phyloP scores from a whole-genome alignment of 352 stramenopile genomes.

The Globisporangium mamillatum region DNA sequence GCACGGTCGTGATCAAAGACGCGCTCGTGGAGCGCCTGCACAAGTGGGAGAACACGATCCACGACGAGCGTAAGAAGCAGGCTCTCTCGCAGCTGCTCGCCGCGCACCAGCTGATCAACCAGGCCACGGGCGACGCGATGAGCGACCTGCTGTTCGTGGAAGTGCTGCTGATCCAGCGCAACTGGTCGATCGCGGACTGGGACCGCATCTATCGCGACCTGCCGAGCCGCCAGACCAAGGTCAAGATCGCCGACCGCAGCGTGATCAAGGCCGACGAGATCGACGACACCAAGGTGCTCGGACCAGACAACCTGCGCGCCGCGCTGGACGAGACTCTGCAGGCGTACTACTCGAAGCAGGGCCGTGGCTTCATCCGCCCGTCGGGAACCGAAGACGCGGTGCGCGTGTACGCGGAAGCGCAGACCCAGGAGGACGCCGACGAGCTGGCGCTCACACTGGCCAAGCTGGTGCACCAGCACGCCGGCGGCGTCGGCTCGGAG shows the following conservation, averaged over 20 bases:
- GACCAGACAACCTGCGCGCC: conserved; percentile 53
- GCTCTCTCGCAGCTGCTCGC: conserved; percentile 83
- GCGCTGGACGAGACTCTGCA: conserved; percentile 52
- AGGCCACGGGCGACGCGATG: conserved; percentile 97
- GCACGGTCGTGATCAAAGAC: conserved; percentile 96
- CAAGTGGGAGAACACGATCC: conserved; percentile 70
- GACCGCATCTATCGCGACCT: conserved; percentile 94
- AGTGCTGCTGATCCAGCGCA: conserved; percentile 89
- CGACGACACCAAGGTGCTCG: conserved; percentile 66
- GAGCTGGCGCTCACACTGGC: conserved; percentile 85
- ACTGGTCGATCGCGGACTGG: conserved; percentile 91
- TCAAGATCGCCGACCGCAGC: conserved; percentile 69
- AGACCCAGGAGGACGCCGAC: conserved; percentile 89
- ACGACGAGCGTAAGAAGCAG: conserved; percentile 78
- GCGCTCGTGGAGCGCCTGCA: conserved; percentile 81
- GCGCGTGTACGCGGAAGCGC: conserved; percentile 97
- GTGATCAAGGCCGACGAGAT: conserved; percentile 61
- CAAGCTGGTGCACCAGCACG: conserved; percentile 75
- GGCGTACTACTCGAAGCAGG: conserved; percentile 53
- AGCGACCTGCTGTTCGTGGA: conserved; percentile 97
- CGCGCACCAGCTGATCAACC: conserved; percentile 93
- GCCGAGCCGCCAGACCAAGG: conserved; percentile 88
- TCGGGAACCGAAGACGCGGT: conserved; percentile 98
- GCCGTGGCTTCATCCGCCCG: conserved; percentile 92
- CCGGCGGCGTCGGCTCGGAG: conserved; percentile 61